Evolutionary conservation across 768 basidiomycete species (phyloP).

Genomic region (Coprinellus aureogranulatus): DNA sequence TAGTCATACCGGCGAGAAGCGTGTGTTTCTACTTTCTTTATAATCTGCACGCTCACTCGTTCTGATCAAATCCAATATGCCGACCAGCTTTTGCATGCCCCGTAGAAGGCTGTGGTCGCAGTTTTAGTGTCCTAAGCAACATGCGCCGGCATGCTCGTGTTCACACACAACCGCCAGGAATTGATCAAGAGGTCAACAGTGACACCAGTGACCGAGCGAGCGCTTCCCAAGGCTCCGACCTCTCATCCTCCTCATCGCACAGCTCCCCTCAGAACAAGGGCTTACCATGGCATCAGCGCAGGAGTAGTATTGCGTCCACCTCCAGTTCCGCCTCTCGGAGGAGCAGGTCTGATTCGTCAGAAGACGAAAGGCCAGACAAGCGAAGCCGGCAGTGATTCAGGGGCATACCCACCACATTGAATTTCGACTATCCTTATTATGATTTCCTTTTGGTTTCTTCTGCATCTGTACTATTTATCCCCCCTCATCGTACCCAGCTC

Average conservation of each 20-base stretch:
- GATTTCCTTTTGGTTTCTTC: not conserved
- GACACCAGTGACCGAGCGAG: conserved; percentile 35
- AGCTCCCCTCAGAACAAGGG: conserved; percentile 9
- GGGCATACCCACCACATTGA: not conserved
- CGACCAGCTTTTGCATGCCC: conserved; percentile 70
- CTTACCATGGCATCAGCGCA: conserved; percentile 29
- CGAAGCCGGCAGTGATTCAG: conserved; percentile 24
- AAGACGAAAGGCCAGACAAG: conserved; percentile 34
- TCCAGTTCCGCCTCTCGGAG: conserved; percentile 41
- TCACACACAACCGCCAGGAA: conserved; percentile 39
- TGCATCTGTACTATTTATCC: not conserved
- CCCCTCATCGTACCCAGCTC: no score
- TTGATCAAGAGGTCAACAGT: conserved; percentile 38
- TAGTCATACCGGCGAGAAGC: conserved; percentile 83
- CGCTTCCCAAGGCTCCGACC: conserved; percentile 2
- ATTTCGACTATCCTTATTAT: not conserved
- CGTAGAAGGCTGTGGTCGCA: conserved; percentile 70
- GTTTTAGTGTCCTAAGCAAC: conserved; percentile 85
- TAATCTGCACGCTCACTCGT: conserved; percentile 8
- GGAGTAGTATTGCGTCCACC: conserved; percentile 38
- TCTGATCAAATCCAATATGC: conserved; percentile 7
- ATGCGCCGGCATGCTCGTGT: conserved; percentile 84
- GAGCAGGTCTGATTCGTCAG: conserved; percentile 38
- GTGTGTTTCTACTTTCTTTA: conserved; percentile 42
- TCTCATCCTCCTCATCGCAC: not conserved